A percentile compares a stretch with the other conserved stretches of the same genome.
phyloP scores from a whole-genome alignment of 306 rosid genomes.

The Vigna hirtella region DNA sequence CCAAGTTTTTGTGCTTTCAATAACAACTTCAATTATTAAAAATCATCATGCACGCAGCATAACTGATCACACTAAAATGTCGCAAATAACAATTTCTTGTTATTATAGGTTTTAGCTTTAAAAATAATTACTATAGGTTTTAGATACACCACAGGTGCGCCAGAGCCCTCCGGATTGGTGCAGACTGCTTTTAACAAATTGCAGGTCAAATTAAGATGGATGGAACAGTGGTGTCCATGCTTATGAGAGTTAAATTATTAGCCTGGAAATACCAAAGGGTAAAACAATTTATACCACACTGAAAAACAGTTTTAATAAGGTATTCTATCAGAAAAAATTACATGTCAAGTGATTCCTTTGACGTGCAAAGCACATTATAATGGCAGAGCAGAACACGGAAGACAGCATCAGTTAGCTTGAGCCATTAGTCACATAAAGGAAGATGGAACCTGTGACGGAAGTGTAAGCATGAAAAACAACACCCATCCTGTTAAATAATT shows the following conservation, averaged over 20 bases:
- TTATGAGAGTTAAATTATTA: too few relatives aligned
- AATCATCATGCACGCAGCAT: too few relatives aligned
- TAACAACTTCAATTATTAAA: too few relatives aligned
- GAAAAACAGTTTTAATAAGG: too few relatives aligned
- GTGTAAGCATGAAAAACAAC: slow-evolving; percentile 8
- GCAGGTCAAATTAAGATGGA: not conserved
- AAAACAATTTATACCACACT: not conserved
- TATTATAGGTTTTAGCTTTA: too few relatives aligned
- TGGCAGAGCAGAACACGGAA: not conserved
- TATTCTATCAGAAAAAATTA: slow-evolving; percentile 7
- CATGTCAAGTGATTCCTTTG: slow-evolving; percentile 1
- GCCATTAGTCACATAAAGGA: slow-evolving; percentile 6
- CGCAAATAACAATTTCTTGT: too few relatives aligned
- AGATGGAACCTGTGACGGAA: not conserved
- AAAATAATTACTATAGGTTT: too few relatives aligned
- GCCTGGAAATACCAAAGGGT: not conserved
- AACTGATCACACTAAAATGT: too few relatives aligned
- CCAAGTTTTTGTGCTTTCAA: too few relatives aligned
- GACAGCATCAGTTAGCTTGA: not conserved
- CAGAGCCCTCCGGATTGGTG: not conserved
- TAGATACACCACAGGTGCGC: too few relatives aligned
- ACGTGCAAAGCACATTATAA: not conserved
- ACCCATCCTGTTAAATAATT: slow-evolving; percentile 15
- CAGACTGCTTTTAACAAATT: not conserved
- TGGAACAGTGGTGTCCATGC: not conserved